Conservation (phyloP, 441 rosid genomes). For the Lepidium campestre region DNA sequence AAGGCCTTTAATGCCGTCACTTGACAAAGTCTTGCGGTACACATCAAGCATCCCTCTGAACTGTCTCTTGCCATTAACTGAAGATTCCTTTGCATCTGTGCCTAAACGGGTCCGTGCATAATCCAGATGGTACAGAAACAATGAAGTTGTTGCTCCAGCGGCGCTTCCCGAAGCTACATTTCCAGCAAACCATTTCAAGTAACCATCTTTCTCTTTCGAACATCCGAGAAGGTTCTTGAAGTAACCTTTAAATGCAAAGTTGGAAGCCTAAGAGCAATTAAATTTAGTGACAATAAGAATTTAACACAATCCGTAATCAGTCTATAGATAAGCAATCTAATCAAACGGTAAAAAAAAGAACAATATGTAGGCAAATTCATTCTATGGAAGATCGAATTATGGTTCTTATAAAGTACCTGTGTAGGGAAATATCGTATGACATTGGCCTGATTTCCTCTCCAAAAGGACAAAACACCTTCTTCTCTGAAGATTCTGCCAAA, state of each 20-base stretch:
- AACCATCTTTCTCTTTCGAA: slow-evolving; percentile 84
- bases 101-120: slow-evolving; percentile 77
- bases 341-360: not conserved
- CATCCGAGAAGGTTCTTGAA: slow-evolving; percentile 61
- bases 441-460: slow-evolving; percentile 93
- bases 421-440: slow-evolving; percentile 76
- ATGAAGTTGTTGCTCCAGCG: slow-evolving; percentile 84
- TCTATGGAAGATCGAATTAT: not conserved
- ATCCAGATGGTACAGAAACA: slow-evolving; percentile 65
- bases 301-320: not conserved
- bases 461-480: slow-evolving; percentile 72
- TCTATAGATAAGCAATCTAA: not conserved
- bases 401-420: slow-evolving; percentile 44
- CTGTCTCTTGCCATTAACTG: slow-evolving; percentile 49
- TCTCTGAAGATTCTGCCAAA: slow-evolving; percentile 66
- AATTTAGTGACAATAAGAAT: slow-evolving; percentile 35
- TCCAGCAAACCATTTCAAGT: slow-evolving; percentile 63
- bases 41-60: slow-evolving; percentile 77
- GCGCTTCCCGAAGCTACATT: slow-evolving; percentile 88
- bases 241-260: slow-evolving; percentile 94
- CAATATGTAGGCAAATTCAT: not conserved
- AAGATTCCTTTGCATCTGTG: slow-evolving; percentile 66
- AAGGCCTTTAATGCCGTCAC: slow-evolving; percentile 66
- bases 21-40: slow-evolving; percentile 62
- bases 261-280: slow-evolving; percentile 81